Evolutionary conservation across 768 basidiomycete genomes (phyloP), one percentile per base, ranked within the genome.

Genomic region (Crepidotus variabilis): DNA sequence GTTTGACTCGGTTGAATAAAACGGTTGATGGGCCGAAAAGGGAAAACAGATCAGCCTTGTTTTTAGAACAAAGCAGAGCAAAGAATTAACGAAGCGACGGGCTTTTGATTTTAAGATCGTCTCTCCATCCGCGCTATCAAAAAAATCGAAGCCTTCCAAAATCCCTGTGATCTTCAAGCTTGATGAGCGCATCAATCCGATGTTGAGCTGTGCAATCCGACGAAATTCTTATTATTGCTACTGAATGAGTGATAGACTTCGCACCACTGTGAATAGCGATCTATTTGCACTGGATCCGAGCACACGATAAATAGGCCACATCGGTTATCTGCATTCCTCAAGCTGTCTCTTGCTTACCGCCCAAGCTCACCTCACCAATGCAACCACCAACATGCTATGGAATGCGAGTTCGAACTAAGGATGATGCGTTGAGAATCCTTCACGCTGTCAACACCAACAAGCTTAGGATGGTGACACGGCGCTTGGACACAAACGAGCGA

Each of bases 401-500:
- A 53, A 76, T 88, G 55, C 86, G 83, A 58, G 80, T 92, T 58
- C 75, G 84, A 61, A 79, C 81, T 22, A 78, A 85, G 21, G 69
- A 75, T 13, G 90, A 92, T 65, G 88, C 90, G 2, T 85, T 86
- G 60, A 71, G 82, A 60, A 83, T 92, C 67, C 89, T 92, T 69
- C 86, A 90, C 63, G 89, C 82, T 32, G 90, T 91, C 24, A 71
- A 75, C 7, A 72, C 79, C 7, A 70, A 76, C 9, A 66, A 81
- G 1, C 75, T 88, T 14, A 84, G 83, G 28, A 88, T 90, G 74
- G 82, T 91, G 50, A 72, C 82, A 22, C 81, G 87, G 55, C 83
- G 90, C 39, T 77, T 92, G 51, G 87, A 89, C 71, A 82, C 85
- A 14, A 88, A 89, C 52, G 90, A 92, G 67, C 78, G 89, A 36